phyloP scores from a whole-genome alignment of 345 rosid species.

The Eucalyptus cloeziana region DNA sequence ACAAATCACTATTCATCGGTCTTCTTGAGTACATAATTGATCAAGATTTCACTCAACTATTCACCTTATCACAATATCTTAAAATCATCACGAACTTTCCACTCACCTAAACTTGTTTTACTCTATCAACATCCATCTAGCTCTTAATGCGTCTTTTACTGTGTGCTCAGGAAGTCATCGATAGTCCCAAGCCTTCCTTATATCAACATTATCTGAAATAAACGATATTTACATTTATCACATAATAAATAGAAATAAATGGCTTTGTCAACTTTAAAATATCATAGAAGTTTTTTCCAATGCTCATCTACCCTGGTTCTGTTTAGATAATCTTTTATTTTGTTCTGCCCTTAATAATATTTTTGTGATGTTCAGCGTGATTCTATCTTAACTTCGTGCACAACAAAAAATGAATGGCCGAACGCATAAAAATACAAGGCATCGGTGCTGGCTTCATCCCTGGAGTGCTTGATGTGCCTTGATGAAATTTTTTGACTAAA shows the following conservation, averaged over 20 bases:
- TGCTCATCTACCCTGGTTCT: no score
- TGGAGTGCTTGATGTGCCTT: slow-evolving; percentile 21
- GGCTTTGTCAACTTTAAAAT: not conserved
- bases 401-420: slow-evolving; percentile 3
- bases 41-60: not conserved
- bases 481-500: slow-evolving; percentile 33
- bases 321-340: no score
- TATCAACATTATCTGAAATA: no score
- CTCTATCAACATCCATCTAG: not conserved
- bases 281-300: not conserved
- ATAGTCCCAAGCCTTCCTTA: no score
- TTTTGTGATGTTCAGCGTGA: not conserved
- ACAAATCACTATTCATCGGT: not conserved
- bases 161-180: not conserved
- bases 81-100: accelerated
- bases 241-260: no score
- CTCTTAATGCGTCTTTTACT: not conserved
- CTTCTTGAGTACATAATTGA: no score
- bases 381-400: not conserved
- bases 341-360: not conserved
- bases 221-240: not conserved
- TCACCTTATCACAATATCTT: not conserved
- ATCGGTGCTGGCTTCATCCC: slow-evolving; percentile 55
- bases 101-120: not conserved
- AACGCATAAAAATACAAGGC: slow-evolving; percentile 42